Base-by-base conservation (phyloP, 768 basidiomycete species). In the Tylopilus subfusipes region DNA sequence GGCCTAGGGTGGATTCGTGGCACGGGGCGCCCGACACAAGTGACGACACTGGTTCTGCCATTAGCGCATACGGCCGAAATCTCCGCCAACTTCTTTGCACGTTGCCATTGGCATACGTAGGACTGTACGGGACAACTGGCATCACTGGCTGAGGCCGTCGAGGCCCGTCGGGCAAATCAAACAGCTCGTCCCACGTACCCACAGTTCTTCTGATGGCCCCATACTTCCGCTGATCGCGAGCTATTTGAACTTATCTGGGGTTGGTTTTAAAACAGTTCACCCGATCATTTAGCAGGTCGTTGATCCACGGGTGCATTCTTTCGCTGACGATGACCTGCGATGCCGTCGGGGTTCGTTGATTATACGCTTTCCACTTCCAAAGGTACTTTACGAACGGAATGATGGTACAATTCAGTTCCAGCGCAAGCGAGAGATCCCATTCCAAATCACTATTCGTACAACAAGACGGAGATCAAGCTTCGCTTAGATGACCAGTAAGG, bases 401-500 rank as follows among this genome's bases (percentile, higher is more conserved):
- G 34, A 18, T 33, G 14, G 16, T 36, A 18, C 5, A 18, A 38
- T 4, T 9, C n/a, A 38, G n/a, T 36, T 36, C 16, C 6, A 19
- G 38, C 9, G 10, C 38, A 38, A 38, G n/a, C 38, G 38, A n/a
- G n/a, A 18, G 9, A 18, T 36, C 18, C 34, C 16, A 36, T 36
- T 4, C 14, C 34, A 36, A 16, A 14, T 36, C 4, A 29, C 6
- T 58, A 47, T 4, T 36, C 44, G 19, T 61, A 64, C 62, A 63
- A 53, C 22, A 51, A 36, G 3, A 31, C 5, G 24, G 30, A 33
- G n/a, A 48, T 40, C 22, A 40, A 40, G n/a, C 6, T 47, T 53
- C 31, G 50, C n/a, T 27, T 47, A 33, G 45, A 36, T 44, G 48
- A 30, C 8, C 14, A 16, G 11, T 31, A 34, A 31, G 21, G 42